phyloP scores from a whole-genome alignment of 2,329 filamentous ascomycete species.

The Botrytis byssoidea region DNA sequence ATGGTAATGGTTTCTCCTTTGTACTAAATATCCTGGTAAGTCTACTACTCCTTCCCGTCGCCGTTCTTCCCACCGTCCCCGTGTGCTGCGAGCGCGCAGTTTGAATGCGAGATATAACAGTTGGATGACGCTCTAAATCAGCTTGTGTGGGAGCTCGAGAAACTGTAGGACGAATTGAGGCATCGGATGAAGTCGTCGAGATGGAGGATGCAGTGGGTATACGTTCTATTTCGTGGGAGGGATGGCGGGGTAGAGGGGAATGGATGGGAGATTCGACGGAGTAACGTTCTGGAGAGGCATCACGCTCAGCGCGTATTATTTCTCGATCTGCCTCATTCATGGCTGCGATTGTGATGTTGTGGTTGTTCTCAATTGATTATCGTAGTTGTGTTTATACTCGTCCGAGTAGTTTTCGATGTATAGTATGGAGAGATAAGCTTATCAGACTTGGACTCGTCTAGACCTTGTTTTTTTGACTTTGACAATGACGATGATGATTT shows the following conservation, averaged over 20 bases:
- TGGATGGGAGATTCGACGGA: conserved; percentile 24
- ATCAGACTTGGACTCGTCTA: conserved; percentile 1
- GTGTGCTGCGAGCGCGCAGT: conserved; percentile 70
- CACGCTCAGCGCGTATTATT: conserved; percentile 46
- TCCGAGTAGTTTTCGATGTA: neutral
- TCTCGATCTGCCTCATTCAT: conserved; percentile 37
- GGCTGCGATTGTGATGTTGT: conserved; percentile 13
- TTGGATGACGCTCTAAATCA: conserved; percentile 68
- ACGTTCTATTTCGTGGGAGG: conserved; percentile 58
- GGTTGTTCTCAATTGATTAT: neutral
- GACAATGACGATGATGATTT: neutral
- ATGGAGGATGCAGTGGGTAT: conserved; percentile 55
- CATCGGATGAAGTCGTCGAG: conserved; percentile 40
- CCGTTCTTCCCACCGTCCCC: conserved; percentile 63
- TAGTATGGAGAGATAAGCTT: neutral
- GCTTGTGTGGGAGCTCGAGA: conserved; percentile 62
- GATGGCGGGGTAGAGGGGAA: conserved; percentile 23
- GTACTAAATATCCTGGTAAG: conserved; percentile 43
- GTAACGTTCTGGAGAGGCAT: conserved; percentile 48
- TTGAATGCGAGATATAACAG: conserved; percentile 68
- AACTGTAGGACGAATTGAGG: conserved; percentile 47
- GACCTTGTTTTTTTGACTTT: neutral
- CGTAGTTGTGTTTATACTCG: neutral
- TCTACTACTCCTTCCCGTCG: conserved; percentile 43
- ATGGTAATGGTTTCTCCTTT: conserved; percentile 56